Evolutionary conservation across 345 rosid genomes (phyloP).

Genomic region (Passiflora organensis): DNA sequence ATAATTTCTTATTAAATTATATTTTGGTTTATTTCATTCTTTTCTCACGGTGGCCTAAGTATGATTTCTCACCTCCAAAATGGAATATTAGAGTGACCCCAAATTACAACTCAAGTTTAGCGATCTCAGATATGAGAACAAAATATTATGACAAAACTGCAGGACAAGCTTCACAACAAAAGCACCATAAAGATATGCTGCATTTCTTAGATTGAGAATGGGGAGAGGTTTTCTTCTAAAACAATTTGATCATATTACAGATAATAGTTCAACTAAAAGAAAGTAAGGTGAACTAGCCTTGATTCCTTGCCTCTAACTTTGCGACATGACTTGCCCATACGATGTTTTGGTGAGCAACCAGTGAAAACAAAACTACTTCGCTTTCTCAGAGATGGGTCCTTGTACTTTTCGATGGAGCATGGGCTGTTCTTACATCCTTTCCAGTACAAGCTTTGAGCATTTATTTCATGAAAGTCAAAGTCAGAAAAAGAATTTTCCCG

Average conservation of each 20-base stretch:
- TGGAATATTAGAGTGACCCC: too few species aligned
- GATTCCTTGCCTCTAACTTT: slow-evolving; percentile 56
- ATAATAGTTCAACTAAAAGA: neutral
- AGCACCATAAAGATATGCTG: too few species aligned
- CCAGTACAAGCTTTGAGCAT: slow-evolving; percentile 67
- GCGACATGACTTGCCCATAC: slow-evolving; percentile 73
- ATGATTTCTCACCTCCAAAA: too few species aligned
- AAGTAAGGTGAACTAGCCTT: slow-evolving; percentile 40
- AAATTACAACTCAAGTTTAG: too few species aligned
- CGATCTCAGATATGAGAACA: too few species aligned
- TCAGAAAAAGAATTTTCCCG: slow-evolving; percentile 37
- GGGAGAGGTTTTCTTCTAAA: too few species aligned
- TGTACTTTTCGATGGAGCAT: slow-evolving; percentile 47
- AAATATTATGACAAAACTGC: too few species aligned
- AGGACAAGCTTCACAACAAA: too few species aligned
- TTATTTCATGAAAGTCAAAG: slow-evolving; percentile 29
- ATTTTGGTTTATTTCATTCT: too few species aligned
- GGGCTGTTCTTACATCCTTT: slow-evolving; percentile 59
- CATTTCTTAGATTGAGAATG: too few species aligned
- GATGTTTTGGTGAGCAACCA: slow-evolving; percentile 47
- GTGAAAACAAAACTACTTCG: slow-evolving; percentile 40
- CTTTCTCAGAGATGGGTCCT: slow-evolving; percentile 47
- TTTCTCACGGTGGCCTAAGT: too few species aligned
- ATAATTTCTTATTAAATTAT: too few species aligned
- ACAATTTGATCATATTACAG: neutral